Percentiles rank a stretch among this genome's conserved stretches.
phyloP scores from a whole-genome alignment of 2,329 filamentous ascomycete species.

The Nemania sp. region DNA sequence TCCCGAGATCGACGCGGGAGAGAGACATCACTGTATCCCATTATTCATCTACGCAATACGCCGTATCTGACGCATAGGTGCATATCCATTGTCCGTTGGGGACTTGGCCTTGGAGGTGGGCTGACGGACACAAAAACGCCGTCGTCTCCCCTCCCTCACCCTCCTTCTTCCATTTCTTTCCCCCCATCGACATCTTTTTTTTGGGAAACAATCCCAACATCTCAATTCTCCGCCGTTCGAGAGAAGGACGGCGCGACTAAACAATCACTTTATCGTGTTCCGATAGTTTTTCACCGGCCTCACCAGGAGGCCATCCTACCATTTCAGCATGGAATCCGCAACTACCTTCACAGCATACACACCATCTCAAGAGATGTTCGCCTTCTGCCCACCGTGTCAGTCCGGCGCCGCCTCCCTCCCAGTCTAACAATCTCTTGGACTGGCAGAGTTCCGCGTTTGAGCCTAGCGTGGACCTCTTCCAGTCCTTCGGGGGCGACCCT shows the following conservation, averaged over 20 bases:
- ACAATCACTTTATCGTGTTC: slow-evolving; percentile 45
- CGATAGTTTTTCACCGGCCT: slow-evolving; percentile 49
- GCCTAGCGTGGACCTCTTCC: slow-evolving; percentile 47
- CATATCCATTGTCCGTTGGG: not conserved
- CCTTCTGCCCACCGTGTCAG: slow-evolving; percentile 43
- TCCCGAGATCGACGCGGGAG: not conserved
- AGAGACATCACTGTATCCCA: slow-evolving; percentile 11
- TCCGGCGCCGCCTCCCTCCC: slow-evolving; percentile 37
- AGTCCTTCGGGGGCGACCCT: slow-evolving; percentile 43
- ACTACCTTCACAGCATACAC: slow-evolving; percentile 36
- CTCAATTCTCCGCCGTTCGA: slow-evolving; percentile 44
- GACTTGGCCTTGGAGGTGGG: slow-evolving; percentile 6
- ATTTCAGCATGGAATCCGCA: slow-evolving; percentile 47
- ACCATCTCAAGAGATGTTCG: slow-evolving; percentile 38
- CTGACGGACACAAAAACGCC: slow-evolving; percentile 23
- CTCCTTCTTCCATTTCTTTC: slow-evolving; percentile 20
- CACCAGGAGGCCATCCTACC: slow-evolving; percentile 47
- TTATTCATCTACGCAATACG: not conserved
- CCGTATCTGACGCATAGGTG: not conserved
- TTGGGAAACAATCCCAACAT: slow-evolving; percentile 37
- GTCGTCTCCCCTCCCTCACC: slow-evolving; percentile 37
- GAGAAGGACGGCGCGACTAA: slow-evolving; percentile 45
- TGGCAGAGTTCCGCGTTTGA: slow-evolving; percentile 45
- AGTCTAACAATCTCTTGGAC: slow-evolving; percentile 42
- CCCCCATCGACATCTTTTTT: slow-evolving; percentile 29